Evolutionary conservation across 208 protist genomes (phyloP).

Genomic region (Trypanosoma brucei): DNA sequence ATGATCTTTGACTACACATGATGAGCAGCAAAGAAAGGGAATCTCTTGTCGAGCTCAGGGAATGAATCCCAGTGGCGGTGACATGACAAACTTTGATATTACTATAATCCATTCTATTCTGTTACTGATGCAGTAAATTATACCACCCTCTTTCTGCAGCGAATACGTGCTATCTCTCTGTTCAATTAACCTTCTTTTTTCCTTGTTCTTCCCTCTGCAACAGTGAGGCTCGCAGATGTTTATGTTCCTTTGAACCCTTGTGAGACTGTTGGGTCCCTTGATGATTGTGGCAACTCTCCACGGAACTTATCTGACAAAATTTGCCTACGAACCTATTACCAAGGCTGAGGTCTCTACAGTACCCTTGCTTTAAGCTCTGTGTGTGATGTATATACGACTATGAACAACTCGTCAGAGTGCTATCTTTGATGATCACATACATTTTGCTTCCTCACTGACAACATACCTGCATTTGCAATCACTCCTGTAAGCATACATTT

Average conservation of each 20-base stretch:
- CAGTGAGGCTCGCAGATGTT: neutral
- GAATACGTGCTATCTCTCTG: neutral
- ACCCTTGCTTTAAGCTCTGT: neutral
- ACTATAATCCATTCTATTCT: slow-evolving; percentile 18
- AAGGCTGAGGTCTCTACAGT: slow-evolving; percentile 14
- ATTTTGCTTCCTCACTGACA: slow-evolving; percentile 14
- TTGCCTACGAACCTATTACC: slow-evolving; percentile 27
- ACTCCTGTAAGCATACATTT: neutral
- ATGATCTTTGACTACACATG: neutral
- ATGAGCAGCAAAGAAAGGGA: slow-evolving; percentile 18
- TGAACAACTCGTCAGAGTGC: slow-evolving; percentile 11
- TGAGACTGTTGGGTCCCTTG: neutral
- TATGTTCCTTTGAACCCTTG: neutral
- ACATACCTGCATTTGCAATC: neutral
- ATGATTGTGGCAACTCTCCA: slow-evolving; percentile 29
- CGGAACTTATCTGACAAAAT: slow-evolving; percentile 20
- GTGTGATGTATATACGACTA: neutral
- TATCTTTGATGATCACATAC: slow-evolving; percentile 1
- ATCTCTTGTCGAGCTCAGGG: slow-evolving; percentile 16
- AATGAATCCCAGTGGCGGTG: neutral
- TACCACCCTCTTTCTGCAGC: neutral
- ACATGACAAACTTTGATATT: slow-evolving; percentile 19
- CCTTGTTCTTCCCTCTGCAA: neutral
- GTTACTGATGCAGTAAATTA: neutral
- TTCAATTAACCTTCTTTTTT: neutral